phyloP scores from a whole-genome alignment of 2,329 filamentous ascomycete species.

The Exophiala oligosperma region DNA sequence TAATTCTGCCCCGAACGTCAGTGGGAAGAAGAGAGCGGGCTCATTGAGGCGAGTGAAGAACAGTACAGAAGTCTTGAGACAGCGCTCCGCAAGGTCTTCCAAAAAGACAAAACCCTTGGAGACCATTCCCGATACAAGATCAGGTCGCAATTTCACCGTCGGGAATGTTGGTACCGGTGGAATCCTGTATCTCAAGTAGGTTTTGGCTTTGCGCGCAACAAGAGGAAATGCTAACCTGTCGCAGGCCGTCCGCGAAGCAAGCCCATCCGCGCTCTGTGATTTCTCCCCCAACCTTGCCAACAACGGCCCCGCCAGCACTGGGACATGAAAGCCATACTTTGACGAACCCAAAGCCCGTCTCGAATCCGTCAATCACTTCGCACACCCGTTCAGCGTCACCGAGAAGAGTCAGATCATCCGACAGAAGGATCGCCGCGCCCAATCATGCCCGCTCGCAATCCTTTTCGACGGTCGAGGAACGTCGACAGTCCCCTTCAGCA shows the following conservation, averaged over 20 bases:
- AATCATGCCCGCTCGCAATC: constrained; percentile 52
- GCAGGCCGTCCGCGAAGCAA: constrained; percentile 55
- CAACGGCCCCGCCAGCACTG: constrained; percentile 43
- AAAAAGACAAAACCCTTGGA: constrained; percentile 62
- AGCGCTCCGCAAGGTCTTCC: constrained; percentile 40
- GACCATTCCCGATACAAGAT: constrained; percentile 61
- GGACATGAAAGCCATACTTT: constrained; percentile 26
- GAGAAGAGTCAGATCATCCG: constrained; percentile 1
- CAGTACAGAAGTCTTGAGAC: constrained; percentile 51
- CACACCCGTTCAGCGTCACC: constrained; percentile 9
- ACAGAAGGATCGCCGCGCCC: constrained; percentile 9
- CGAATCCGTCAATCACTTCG: constrained; percentile 11
- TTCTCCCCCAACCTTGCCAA: constrained; percentile 55
- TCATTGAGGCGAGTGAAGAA: constrained; percentile 48
- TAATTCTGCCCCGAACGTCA: constrained; percentile 24
- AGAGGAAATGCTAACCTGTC: constrained; percentile 1
- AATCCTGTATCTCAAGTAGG: constrained; percentile 67
- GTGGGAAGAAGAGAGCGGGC: constrained; percentile 34
- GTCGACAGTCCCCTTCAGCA: constrained; percentile 40
- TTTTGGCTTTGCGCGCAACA: neutral
- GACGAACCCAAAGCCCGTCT: neutral
- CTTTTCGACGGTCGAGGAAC: constrained; percentile 73
- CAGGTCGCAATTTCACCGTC: constrained; percentile 74
- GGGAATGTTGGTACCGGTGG: constrained; percentile 82
- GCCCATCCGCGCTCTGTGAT: constrained; percentile 35